phyloP scores from a whole-genome alignment of 495 filamentous ascomycete species.

The Aspergillus bertholletiae region DNA sequence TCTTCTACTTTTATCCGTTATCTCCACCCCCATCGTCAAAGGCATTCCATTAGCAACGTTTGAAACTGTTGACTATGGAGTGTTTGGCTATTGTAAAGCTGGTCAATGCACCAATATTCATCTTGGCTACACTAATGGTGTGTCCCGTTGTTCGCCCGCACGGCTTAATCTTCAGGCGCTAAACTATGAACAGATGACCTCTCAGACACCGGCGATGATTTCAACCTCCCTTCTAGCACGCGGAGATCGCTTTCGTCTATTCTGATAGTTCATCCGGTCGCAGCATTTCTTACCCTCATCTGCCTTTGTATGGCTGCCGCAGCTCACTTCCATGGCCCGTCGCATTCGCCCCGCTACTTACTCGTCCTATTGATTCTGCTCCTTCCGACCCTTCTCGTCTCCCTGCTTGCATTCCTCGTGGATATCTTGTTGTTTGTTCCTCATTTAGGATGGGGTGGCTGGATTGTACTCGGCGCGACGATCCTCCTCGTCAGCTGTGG shows the following conservation, averaged over 20 bases:
- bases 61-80: conserved; percentile 76
- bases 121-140: conserved; percentile 85
- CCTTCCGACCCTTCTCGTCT: conserved; percentile 78
- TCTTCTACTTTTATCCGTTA: conserved; percentile 77
- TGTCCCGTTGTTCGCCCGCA: conserved; percentile 31
- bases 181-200: conserved; percentile 35
- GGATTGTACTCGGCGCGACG: conserved; percentile 87
- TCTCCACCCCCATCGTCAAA: conserved; percentile 91
- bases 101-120: conserved; percentile 64
- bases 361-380: conserved; percentile 80
- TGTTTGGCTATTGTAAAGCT: conserved; percentile 82
- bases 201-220: conserved; percentile 47
- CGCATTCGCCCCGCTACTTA: conserved; percentile 89
- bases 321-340: conserved; percentile 84
- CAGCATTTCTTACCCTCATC: conserved; percentile 78
- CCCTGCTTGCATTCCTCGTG: conserved; percentile 84
- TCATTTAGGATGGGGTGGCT: conserved; percentile 90
- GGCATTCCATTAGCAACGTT: conserved; percentile 78
- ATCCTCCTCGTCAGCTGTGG: conserved; percentile 80
- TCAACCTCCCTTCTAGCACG: conserved; percentile 69
- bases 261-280: conserved; percentile 88
- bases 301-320: conserved; percentile 75
- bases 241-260: conserved; percentile 87
- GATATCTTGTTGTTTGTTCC: conserved; percentile 97
- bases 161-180: conserved; percentile 9